Base-by-base conservation (phyloP, 345 rosid species). In the Nephelium lappaceum region DNA sequence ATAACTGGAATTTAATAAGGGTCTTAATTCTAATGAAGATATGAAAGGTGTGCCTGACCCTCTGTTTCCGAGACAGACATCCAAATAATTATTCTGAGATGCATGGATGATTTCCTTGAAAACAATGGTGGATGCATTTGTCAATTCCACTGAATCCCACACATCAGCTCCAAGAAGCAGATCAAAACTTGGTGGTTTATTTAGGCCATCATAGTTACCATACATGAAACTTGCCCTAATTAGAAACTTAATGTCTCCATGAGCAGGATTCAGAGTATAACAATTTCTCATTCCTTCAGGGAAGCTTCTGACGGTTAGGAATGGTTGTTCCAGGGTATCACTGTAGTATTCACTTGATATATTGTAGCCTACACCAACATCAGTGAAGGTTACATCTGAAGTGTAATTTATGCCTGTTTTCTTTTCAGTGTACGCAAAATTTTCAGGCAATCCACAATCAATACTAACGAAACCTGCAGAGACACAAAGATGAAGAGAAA, bases 201-300 rank as follows among this genome's bases (percentile, higher is more conserved):
- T 12, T 0, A n/a, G 10, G 0, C 42, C 64, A 6, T 84, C 84
- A 8, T 84, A 80, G 51, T 80, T 79, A 2, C 85, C 85, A 36
- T 83, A 69, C 63, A 63, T 2, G 45, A 80, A 83, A 5, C 38
- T n/a, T 0, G 80, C 81, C 49, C 83, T 65, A 42, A 83, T 65
- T 23, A 83, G 25, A 27, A 51, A 73, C 21, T 72, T 83, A 1
- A 2, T 11, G 7, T 21, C 39, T 4, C 67, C 14, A 9, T 4
- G 36, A 0, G 18, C 1, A 4, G 65, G 75, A 14, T 39, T 19
- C 3, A 83, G 0, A 4, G 65, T 70, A 73, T 80, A 83, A 3
- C 86, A 83, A 38, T 74, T 83, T 63, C 45, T 77, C n/a, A 0
- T 68, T 19, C 81, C 86, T 1, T 77, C 67, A 14, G 81, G 83